Conservation (phyloP, 2,329 filamentous ascomycete genomes). For the Esteya vermicola region DNA sequence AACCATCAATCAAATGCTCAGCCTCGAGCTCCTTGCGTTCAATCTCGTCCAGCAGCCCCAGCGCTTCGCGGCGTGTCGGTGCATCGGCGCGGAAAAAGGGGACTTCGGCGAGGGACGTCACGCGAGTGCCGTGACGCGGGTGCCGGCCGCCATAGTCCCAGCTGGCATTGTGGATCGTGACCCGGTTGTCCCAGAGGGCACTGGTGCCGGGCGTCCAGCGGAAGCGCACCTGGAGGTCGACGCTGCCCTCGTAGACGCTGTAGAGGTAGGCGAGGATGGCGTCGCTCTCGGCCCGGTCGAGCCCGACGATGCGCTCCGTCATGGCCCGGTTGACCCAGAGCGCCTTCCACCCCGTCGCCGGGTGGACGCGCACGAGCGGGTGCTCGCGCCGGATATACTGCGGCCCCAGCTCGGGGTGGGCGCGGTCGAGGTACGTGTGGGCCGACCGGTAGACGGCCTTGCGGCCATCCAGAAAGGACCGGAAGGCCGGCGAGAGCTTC, state of each 20-base stretch:
- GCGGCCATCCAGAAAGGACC: slow-evolving; percentile 54
- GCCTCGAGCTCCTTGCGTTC: slow-evolving; percentile 25
- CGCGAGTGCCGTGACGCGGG: slow-evolving; percentile 56
- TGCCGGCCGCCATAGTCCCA: slow-evolving; percentile 59
- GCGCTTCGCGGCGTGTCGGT: slow-evolving; percentile 49
- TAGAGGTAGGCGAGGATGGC: slow-evolving; percentile 51
- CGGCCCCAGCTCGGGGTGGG: slow-evolving; percentile 45
- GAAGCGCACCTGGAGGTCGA: slow-evolving; percentile 60
- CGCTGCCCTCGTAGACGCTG: slow-evolving; percentile 53
- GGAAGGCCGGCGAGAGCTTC: slow-evolving; percentile 56
- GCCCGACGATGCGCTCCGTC: slow-evolving; percentile 52
- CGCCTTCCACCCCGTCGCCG: slow-evolving; percentile 58
- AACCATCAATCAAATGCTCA: too few species aligned
- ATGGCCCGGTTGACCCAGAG: slow-evolving; percentile 59
- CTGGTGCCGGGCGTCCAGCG: slow-evolving; percentile 54
- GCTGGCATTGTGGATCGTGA: slow-evolving; percentile 60
- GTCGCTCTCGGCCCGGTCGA: slow-evolving; percentile 57
- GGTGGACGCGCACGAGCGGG: slow-evolving; percentile 56
- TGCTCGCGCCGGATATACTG: slow-evolving; percentile 54
- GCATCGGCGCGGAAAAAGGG: slow-evolving; percentile 52
- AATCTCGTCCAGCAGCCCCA: slow-evolving; percentile 46
- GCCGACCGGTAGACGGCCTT: slow-evolving; percentile 51
- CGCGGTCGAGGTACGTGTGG: slow-evolving; percentile 52
- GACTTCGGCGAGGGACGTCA: slow-evolving; percentile 57
- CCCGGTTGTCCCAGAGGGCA: slow-evolving; percentile 60